Conservation (phyloP, 169 alveolate genomes). For the Neospora caninum region DNA sequence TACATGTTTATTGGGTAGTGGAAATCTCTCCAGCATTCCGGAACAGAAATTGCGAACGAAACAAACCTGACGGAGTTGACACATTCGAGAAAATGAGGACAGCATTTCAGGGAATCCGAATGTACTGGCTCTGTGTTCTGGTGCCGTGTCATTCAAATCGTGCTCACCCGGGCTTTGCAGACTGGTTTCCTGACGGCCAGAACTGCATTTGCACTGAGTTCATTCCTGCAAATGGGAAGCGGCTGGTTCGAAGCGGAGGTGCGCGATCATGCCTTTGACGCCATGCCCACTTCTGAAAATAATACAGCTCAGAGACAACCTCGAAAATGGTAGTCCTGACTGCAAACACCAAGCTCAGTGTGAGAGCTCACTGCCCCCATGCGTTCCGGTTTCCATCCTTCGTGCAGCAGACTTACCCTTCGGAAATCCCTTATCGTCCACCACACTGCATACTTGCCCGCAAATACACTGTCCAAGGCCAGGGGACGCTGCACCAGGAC, state of each 20-base stretch:
- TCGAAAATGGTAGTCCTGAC: neutral
- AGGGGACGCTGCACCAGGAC: neutral
- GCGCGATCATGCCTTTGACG: constrained; percentile 28
- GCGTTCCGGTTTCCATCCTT: neutral
- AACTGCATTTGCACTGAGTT: constrained; percentile 38
- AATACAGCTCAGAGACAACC: neutral
- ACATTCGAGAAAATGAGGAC: too few species aligned
- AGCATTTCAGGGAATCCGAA: neutral
- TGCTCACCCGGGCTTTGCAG: constrained; percentile 53
- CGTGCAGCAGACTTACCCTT: constrained; percentile 19
- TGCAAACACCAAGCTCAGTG: neutral
- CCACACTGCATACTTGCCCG: constrained; percentile 31
- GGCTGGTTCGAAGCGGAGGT: constrained; percentile 60
- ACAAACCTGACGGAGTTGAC: constrained; percentile 4
- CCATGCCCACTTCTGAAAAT: constrained; percentile 46
- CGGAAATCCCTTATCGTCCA: constrained; percentile 59
- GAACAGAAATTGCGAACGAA: neutral
- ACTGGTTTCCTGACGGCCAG: constrained; percentile 54
- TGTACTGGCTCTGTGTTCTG: neutral
- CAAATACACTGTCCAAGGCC: constrained; percentile 27
- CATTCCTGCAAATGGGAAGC: constrained; percentile 55
- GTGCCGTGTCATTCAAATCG: neutral
- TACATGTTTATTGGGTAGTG: constrained; percentile 36
- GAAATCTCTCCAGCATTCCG: constrained; percentile 53
- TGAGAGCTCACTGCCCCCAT: neutral